Evolutionary conservation across 2,329 filamentous ascomycete genomes (phyloP).

Genomic region (Fusarium oligoseptatum): DNA sequence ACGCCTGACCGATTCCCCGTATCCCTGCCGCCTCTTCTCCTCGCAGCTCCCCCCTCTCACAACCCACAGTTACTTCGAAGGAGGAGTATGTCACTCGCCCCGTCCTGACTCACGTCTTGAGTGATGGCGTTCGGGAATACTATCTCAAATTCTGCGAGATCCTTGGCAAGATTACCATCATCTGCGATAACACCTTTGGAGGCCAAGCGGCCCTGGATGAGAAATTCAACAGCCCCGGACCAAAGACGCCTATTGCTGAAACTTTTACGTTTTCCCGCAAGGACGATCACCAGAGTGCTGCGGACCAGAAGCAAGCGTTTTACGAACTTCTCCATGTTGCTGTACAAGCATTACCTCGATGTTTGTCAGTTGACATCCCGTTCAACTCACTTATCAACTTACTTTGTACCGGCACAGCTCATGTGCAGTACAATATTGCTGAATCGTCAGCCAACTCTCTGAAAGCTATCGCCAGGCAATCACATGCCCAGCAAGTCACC

Average conservation of each 20-base stretch:
- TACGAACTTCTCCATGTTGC: constrained; percentile 96
- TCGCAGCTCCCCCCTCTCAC: constrained; percentile 45
- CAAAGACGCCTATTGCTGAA: constrained; percentile 95
- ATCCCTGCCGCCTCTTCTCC: constrained; percentile 53
- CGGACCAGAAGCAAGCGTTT: constrained; percentile 92
- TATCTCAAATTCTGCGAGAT: constrained; percentile 95
- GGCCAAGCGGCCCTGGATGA: constrained; percentile 96
- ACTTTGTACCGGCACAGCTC: constrained; percentile 94
- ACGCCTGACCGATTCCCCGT: constrained; percentile 65
- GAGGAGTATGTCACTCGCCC: constrained; percentile 78
- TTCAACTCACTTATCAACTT: constrained; percentile 96
- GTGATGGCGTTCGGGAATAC: constrained; percentile 84
- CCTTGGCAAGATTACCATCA: constrained; percentile 92
- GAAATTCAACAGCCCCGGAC: constrained; percentile 87
- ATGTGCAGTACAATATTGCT: constrained; percentile 93
- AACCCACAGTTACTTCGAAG: constrained; percentile 49
- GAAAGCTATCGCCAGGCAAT: constrained; percentile 94
- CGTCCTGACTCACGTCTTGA: constrained; percentile 72
- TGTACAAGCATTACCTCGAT: constrained; percentile 94
- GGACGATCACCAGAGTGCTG: constrained; percentile 79
- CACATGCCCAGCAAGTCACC: constrained; percentile 93
- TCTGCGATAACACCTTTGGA: constrained; percentile 97
- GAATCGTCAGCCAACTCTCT: constrained; percentile 91
- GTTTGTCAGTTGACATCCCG: constrained; percentile 88
- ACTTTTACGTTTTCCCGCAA: constrained; percentile 91